Base-by-base conservation (phyloP, 2,329 filamentous ascomycete genomes). In the Colletotrichum graminicola region DNA sequence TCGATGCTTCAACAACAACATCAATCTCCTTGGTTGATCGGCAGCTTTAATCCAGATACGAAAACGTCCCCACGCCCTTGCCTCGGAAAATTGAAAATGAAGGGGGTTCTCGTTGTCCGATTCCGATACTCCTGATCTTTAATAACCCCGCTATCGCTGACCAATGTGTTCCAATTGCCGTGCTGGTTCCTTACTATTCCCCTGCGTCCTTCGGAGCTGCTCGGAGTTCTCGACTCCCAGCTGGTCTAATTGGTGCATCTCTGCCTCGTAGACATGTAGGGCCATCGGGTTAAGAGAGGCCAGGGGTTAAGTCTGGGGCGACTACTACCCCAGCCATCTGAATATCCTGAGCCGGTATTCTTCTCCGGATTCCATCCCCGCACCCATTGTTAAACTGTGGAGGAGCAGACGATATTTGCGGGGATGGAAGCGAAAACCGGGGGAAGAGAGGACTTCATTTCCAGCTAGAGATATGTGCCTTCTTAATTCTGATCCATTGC, bases 291-390 rank as follows among this genome's bases (percentile, higher is more conserved):
- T 18, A 63, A 68, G 55, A 45, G 51, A 45, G 32, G 65, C 68
- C 59, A 71, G 26, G 41, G 23, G 5, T 26, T n/a, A 23, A n/a
- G 34, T 23, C 18, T 14, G 29, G 2, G n/a, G 32, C n/a, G 29
- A 21, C 5, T 8, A 5, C 45, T 29, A 29, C 52, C 52, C 59
- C 45, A 16, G 57, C 6, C 64, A 55, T 62, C 68, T 43, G 23
- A 26, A 43, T 26, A 32, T 14, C 39, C 14, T 11, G 23, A n/a
- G 14, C 32, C 49, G 41, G 59, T 45, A 52, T 59, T 43, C 12
- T 71, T 71, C 68, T 65, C 68, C 68, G 43, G 68, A 68, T 64
- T 71, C 49, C 65, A 41, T n/a, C 68, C 68, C 68, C 68, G 65
- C 68, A 67, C 68, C 29, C 36, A 55, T 60, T 52, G 34, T 49